A percentile compares a stretch with the other conserved stretches of the same genome.
Conservation (phyloP, 805 yeast species). For the Blastobotrys peoriensis region DNA sequence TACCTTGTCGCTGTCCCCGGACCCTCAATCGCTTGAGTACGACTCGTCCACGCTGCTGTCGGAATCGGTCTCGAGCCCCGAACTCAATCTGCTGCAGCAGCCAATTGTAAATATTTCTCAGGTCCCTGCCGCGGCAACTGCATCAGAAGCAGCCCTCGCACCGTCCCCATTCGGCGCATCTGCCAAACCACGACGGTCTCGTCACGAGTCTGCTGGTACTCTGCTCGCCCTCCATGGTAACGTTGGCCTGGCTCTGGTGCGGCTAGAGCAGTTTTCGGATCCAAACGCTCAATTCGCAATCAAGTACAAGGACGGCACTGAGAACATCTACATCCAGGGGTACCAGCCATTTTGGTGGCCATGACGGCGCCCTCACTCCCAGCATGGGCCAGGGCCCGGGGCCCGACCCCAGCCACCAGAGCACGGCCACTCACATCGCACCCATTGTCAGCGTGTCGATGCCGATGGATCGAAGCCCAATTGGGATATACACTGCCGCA, state of each 20-base stretch:
- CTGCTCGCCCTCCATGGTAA: constrained; percentile 52
- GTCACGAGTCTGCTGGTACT: constrained; percentile 46
- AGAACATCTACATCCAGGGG: constrained; percentile 42
- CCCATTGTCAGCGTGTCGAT: too few relatives aligned
- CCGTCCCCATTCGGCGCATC: constrained; percentile 18
- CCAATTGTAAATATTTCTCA: constrained; percentile 12
- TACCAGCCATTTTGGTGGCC: constrained; percentile 78
- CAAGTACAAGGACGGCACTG: constrained; percentile 16
- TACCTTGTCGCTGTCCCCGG: constrained; percentile 27
- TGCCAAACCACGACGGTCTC: constrained; percentile 27
- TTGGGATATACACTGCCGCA: too few relatives aligned
- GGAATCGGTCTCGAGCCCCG: background rate
- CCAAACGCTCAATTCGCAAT: constrained; percentile 31
- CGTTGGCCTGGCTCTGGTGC: constrained; percentile 60
- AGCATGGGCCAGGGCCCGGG: too few relatives aligned
- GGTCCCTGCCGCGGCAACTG: constrained; percentile 1
- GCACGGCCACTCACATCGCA: too few relatives aligned
- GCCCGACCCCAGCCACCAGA: too few relatives aligned
- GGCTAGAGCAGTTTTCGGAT: constrained; percentile 39
- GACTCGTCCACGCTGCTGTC: constrained; percentile 4
- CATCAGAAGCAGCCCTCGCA: constrained; percentile 8
- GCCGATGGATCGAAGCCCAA: too few relatives aligned
- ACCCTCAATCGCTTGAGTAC: constrained; percentile 11
- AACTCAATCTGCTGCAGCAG: constrained; percentile 3
- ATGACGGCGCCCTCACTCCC: too few relatives aligned